A percentile compares a stretch with the other conserved stretches of the same genome.
These are phyloP conservation scores for Pichia sorboxylosa DNA, from an alignment of 1,139 yeast genomes.

Conservation along the genomic window DNA sequence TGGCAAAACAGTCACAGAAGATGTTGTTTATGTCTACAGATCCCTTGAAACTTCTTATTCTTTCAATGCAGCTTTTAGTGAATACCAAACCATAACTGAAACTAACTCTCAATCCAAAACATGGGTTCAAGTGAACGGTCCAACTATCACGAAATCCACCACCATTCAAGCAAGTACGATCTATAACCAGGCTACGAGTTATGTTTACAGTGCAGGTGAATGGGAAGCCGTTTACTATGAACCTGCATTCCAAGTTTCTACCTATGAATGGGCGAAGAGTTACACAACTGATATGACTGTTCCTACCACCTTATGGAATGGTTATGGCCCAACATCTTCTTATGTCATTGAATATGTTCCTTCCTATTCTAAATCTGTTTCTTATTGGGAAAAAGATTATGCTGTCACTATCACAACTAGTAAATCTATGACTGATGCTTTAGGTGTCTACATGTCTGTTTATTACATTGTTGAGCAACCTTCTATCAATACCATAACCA, in stretches of 20 bases:
- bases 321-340: conserved; percentile 2
- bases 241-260: conserved; percentile 1
- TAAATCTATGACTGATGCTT: not conserved
- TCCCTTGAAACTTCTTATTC: not conserved
- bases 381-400: conserved; percentile 3
- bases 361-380: not conserved
- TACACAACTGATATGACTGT: conserved; percentile 1
- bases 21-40: conserved; percentile 2
- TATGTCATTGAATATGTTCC: conserved; percentile 5
- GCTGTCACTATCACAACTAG: not conserved
- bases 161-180: not conserved
- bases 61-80: not conserved
- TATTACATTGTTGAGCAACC: conserved; percentile 1
- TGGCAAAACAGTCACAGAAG: conserved; percentile 1
- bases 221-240: conserved; percentile 1
- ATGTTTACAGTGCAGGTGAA: not conserved
- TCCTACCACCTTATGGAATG: conserved; percentile 1
- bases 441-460: not conserved
- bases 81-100: not conserved
- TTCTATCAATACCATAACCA: not conserved
- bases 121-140: not conserved
- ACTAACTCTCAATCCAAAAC: not conserved
- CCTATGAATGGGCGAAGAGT: conserved; percentile 2
- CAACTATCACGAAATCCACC: not conserved
- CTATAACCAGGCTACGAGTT: not conserved